A percentile compares a stretch with the other conserved stretches of the same genome.
phyloP scores from a whole-genome alignment of 202 grass and related monocot genomes.

The Schoenoplectus triqueter region DNA sequence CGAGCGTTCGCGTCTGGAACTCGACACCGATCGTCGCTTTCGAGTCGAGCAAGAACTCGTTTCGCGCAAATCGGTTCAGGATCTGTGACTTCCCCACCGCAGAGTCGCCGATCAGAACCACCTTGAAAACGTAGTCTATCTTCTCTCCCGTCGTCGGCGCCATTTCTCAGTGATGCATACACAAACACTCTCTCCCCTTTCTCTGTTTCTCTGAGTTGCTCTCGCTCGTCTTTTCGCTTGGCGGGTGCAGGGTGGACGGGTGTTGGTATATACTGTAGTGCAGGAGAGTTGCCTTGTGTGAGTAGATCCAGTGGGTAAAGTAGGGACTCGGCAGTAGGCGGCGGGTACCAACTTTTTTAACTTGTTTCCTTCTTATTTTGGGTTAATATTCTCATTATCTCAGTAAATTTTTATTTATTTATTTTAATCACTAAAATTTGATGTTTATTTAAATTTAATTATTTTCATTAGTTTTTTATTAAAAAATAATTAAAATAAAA shows the following conservation, averaged over 20 bases:
- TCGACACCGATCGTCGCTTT: constrained; percentile 65
- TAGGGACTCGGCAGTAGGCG: neutral
- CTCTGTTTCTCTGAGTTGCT: neutral
- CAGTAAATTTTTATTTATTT: neutral
- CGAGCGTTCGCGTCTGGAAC: constrained; percentile 54
- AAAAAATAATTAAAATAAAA: too few species aligned
- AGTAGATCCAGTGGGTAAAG: constrained; percentile 7
- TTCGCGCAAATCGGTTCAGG: constrained; percentile 49
- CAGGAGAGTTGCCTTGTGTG: neutral
- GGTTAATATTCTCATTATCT: too few species aligned
- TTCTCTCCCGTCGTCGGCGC: constrained; percentile 46
- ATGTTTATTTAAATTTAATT: too few species aligned
- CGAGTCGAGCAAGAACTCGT: constrained; percentile 58
- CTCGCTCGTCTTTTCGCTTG: neutral
- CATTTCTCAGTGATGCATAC: constrained; percentile 11
- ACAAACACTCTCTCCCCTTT: neutral
- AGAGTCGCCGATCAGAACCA: constrained; percentile 56
- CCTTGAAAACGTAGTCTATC: constrained; percentile 66
- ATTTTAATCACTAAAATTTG: too few species aligned
- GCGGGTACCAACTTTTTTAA: constrained; percentile 11
- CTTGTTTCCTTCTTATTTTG: neutral
- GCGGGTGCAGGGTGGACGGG: neutral
- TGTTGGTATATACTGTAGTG: neutral
- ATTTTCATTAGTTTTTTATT: too few species aligned
- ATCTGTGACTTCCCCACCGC: constrained; percentile 59